Evolutionary conservation across 2,329 filamentous ascomycete genomes (phyloP), one percentile per base, ranked within the genome.

Genomic region (Spiromastix sp.): DNA sequence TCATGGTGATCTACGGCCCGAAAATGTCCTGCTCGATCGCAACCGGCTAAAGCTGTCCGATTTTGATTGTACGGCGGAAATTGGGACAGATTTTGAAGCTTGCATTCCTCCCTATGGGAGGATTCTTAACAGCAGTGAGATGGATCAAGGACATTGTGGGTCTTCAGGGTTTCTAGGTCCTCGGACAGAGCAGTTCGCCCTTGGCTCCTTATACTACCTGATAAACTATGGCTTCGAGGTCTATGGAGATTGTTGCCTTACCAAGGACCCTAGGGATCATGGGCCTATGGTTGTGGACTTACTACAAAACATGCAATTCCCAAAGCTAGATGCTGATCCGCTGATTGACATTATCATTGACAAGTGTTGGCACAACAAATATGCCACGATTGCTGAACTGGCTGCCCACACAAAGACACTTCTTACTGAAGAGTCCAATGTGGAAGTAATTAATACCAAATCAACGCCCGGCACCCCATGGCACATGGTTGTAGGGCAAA

Each of bases 191-290:
- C 48, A 54, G 27, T 57, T 57, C n/a, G 48, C 52, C 6, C 44
- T 57, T 2, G 51, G 51, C 29, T 56, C 50, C 3, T 37, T 57
- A 6, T 57, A 46, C 31, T 57, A 55, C 19, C 27, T 48, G 1
- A 55, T 54, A 9, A 56, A 54, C 42, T 55, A 57, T 25, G 48
- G 51, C 5, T 50, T 48, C 43, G 44, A 54, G 25, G 46, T 54
- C 30, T 54, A 56, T 37, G 43, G 38, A 16, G 48, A 56, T 42
- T 44, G 30, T 30, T 42, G 38, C 34, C 43, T 55, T 30, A 36
- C 39, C 3, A 38, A 52, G 2, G 45, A 54, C 41, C 45, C 44
- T 28, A 22, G 44, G 1, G 44, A 51, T 2, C 47, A 37, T 31
- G 26, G 26, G 12, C 32, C 21, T 32, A 36, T 22, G 26, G 35